A percentile compares a stretch with the other conserved stretches of the same genome.
Evolutionary conservation across 176 grass and related monocot species (phyloP).

Genomic region (sorghum (Sorghum bicolor)): DNA sequence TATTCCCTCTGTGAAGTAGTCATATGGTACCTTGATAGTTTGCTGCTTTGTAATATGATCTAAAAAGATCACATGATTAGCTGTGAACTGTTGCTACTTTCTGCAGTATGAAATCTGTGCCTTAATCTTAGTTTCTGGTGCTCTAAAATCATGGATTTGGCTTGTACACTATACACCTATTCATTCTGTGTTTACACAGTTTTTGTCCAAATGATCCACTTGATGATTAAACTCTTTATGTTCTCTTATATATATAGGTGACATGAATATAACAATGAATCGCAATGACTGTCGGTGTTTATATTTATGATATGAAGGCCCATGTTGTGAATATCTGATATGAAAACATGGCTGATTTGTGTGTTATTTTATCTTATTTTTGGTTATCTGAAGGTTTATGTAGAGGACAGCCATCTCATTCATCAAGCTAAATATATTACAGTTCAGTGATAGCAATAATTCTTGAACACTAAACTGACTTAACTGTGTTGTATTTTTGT

Average conservation of each 20-base stretch:
- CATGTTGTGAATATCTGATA: background rate
- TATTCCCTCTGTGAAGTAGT: background rate
- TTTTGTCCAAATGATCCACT: background rate
- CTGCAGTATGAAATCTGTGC: background rate
- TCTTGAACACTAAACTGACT: slow-evolving; percentile 17
- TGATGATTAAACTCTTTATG: background rate
- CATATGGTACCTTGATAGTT: background rate
- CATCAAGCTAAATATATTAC: background rate
- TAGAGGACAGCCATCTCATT: background rate
- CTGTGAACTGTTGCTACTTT: background rate
- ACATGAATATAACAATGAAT: background rate
- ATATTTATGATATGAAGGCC: background rate
- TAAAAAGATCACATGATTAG: background rate
- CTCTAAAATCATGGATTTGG: background rate
- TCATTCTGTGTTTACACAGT: background rate
- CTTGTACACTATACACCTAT: background rate
- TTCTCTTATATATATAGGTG: background rate
- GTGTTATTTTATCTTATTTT: background rate
- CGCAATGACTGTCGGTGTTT: background rate
- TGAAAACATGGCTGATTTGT: background rate
- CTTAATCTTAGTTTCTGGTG: background rate
- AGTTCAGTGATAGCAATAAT: background rate
- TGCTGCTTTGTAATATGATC: background rate
- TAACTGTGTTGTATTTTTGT: slow-evolving; percentile 11
- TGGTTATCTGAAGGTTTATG: background rate